Evolutionary conservation across 169 alveolate species (phyloP), one percentile per base, ranked within the genome.

Genomic region (Theileria orientalis): DNA sequence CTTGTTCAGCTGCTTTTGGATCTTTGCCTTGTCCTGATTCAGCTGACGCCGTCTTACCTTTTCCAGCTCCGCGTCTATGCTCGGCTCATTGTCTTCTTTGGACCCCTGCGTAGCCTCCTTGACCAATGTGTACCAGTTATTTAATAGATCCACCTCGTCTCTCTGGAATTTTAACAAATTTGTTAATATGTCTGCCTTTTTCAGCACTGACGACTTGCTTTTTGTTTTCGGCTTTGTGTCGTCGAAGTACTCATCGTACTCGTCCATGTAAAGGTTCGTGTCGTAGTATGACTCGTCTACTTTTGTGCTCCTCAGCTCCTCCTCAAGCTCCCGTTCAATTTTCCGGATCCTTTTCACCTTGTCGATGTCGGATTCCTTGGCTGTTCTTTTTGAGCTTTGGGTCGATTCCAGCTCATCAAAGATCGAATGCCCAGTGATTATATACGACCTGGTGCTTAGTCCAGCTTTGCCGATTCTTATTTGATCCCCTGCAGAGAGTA

Each of bases 211-310:
- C 64, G 49, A 54, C 25, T 52, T 61, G 23, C 68, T 73, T 8
- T n/a, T 19, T 1, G 14, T 35, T 6, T 0, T 66, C n/a, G 41
- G 49, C 21, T 42, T 30, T 37, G 35, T 74, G 8, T 21, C 74
- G 37, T 82, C 89, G 61, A 74, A 82, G 63, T 73, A 82, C 19
- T 68, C 80, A 57, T 82, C 89, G 49, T 42, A 72, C 66, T 82
- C 89, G 25, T 82, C 89, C 32, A 82, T 40, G 30, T 54, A 40
- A 0, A 79, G 72, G 60, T 33, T 51, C 19, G 85, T 74, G 62
- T 82, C 85, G 70, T 82, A 82, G 54, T 60, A 82, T 13, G 63
- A 83, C 16, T 66, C 85, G 30, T 72, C 79, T 40, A 66, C 54
- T 8, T 64, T 74, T 8, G 37, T 67, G 16, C 32, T 74, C 23